Evolutionary conservation across 345 rosid genomes (phyloP), one percentile per base, ranked within the genome.

Genomic region (Rhizophora apiculata): DNA sequence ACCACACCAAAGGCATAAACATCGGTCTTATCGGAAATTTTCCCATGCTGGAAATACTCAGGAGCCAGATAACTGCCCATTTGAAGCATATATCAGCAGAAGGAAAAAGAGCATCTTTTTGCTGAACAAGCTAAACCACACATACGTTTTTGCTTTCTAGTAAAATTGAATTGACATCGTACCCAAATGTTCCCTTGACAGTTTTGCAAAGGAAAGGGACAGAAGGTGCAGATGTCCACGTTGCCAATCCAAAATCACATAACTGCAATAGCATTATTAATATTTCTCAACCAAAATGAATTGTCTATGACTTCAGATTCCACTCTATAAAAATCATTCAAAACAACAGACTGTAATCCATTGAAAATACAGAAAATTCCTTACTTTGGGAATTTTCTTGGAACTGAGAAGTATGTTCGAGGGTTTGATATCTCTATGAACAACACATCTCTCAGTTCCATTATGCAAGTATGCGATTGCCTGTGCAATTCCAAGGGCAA

Each of bases 121-220:
- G 6, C 13, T 21, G 7, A 55, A 56, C 59, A 30, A 54, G 24
- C 26, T 31, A 56, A 37, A 30, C 10, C 24, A 54, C 24, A 54
- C 1, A 19, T 10, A 6, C 0, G 18, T 43, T 27, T 27, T 39
- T 31, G 9, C 18, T 20, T 46, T 27, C 15, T 52, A 20, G 8
- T 0, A 61, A 54, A 39, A 30, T 43, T 56, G 49, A 43, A n/a
- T 19, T 29, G 46, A 60, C 70, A 53, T 34, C 67, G 64, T 92
- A 93, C 97, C 98, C 98, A 72, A 94, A 94, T 55, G 98, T 94
- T 72, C 98, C 98, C 83, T 91, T 91, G 48, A 94, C 96, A 20
- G 92, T 86, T 77, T 88, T 89, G 85, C 97, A 89, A 26, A 91
- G 95, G 76, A 94, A 88, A 56, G 88, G 92, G 74, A 86, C 87